These are phyloP conservation scores for Lyophyllum atratum DNA, from an alignment of 768 basidiomycete genomes.

Conservation along the genomic window DNA sequence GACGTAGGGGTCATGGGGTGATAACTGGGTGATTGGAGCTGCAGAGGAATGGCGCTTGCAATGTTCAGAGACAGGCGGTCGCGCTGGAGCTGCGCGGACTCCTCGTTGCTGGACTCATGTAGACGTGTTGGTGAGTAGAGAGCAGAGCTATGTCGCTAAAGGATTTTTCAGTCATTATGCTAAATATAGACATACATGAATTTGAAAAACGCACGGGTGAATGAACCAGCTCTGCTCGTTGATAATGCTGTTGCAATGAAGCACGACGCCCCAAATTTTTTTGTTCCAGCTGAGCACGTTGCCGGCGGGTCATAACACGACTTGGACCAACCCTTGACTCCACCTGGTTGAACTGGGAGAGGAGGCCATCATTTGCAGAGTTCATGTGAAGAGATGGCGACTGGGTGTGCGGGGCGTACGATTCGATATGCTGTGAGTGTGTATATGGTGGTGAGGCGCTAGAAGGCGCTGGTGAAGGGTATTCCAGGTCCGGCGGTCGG, in stretches of 20 bases:
- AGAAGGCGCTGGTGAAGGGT: slow-evolving; percentile 39
- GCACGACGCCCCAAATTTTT: slow-evolving; percentile 22
- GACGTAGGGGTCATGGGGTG: slow-evolving; percentile 47
- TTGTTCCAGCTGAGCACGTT: slow-evolving; percentile 34
- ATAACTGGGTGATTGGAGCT: slow-evolving; percentile 41
- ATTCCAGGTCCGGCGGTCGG: slow-evolving; percentile 35
- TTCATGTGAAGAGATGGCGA: slow-evolving; percentile 17
- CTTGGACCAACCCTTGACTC: slow-evolving; percentile 55
- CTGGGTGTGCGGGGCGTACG: slow-evolving; percentile 10
- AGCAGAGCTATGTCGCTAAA: slow-evolving; percentile 25
- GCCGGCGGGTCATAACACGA: slow-evolving; percentile 48
- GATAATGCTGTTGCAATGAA: slow-evolving; percentile 20
- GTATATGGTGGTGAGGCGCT: slow-evolving; percentile 34
- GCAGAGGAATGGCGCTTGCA: slow-evolving; percentile 22
- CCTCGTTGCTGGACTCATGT: slow-evolving; percentile 36
- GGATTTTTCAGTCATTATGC: background rate
- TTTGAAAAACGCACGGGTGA: slow-evolving; percentile 18
- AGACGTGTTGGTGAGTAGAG: slow-evolving; percentile 41
- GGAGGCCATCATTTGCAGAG: slow-evolving; percentile 18
- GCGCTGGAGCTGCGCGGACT: slow-evolving; percentile 31
- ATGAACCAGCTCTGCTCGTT: slow-evolving; percentile 16
- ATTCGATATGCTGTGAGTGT: slow-evolving; percentile 17
- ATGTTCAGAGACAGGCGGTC: slow-evolving; percentile 35
- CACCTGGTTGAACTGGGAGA: slow-evolving; percentile 39
- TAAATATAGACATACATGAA: background rate